Evolutionary conservation across 2,329 filamentous ascomycete genomes (phyloP).

Genomic region (Xylariaceae sp.): DNA sequence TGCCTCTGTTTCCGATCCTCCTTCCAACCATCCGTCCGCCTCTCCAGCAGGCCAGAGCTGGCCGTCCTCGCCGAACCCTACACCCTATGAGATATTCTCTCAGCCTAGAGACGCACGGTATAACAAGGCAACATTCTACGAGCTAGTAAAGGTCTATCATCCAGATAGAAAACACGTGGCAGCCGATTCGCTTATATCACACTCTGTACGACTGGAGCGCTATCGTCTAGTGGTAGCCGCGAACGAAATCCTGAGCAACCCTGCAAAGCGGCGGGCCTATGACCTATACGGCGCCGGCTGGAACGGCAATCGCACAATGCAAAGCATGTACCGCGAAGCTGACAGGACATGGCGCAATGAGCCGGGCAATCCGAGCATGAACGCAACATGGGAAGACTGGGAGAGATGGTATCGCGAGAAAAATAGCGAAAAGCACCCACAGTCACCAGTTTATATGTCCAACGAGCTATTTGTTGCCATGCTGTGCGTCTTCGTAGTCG

Average conservation of each 20-base stretch:
- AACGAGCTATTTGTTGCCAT: conserved; percentile 79
- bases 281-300: conserved; percentile 84
- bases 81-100: conserved; percentile 89
- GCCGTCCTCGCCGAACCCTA: conserved; percentile 62
- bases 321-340: conserved; percentile 45
- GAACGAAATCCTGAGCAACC: conserved; percentile 85
- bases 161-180: conserved; percentile 69
- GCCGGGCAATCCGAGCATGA: conserved; percentile 60
- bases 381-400: conserved; percentile 99
- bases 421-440: conserved; percentile 51
- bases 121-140: conserved; percentile 82
- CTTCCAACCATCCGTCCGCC: conserved; percentile 27
- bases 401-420: conserved; percentile 74
- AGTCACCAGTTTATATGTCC: conserved; percentile 70
- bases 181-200: conserved; percentile 55
- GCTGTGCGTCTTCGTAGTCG: conserved; percentile 70
- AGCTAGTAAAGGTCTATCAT: conserved; percentile 95
- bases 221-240: conserved; percentile 89
- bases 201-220: conserved; percentile 75
- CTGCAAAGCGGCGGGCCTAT: conserved; percentile 78
- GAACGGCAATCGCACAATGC: conserved; percentile 63
- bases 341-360: conserved; percentile 57
- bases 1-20: conserved; percentile 35
- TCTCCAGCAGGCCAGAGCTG: conserved; percentile 43
- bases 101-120: conserved; percentile 67